Evolutionary conservation across 2,329 filamentous ascomycete genomes (phyloP).

Genomic region (Sporothrix humicola): DNA sequence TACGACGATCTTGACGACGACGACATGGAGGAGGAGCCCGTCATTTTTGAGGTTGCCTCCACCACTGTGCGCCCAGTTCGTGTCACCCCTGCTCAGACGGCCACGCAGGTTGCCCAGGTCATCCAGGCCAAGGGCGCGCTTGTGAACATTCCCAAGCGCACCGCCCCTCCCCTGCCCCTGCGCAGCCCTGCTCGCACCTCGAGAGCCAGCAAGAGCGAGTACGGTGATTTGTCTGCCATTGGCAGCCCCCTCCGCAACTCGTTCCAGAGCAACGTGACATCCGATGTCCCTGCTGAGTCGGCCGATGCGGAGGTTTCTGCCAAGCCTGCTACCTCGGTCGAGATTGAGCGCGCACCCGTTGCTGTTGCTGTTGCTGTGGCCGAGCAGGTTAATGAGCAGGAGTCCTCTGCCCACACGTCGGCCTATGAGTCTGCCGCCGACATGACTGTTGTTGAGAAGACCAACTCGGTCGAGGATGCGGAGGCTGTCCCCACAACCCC

Average conservation of each 20-base stretch:
- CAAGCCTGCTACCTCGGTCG: not conserved
- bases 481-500: conserved; percentile 17
- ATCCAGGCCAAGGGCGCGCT: conserved; percentile 77
- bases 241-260: conserved; percentile 59
- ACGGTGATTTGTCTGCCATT: conserved; percentile 63
- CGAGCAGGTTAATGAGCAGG: not conserved
- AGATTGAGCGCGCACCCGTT: not conserved
- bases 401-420: conserved; percentile 27
- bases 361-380: not conserved
- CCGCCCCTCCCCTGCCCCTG: conserved; percentile 76
- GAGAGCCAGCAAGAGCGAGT: conserved; percentile 58
- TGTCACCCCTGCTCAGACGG: conserved; percentile 66
- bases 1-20: conserved; percentile 51
- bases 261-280: conserved; percentile 45
- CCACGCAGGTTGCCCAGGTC: conserved; percentile 70
- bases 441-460: conserved; percentile 24
- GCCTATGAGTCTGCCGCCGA: conserved; percentile 32
- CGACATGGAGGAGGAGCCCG: conserved; percentile 65
- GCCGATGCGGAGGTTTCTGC: not conserved
- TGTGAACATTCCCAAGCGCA: conserved; percentile 82
- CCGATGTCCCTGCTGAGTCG: not conserved
- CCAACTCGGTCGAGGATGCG: conserved; percentile 1
- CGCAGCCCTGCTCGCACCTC: conserved; percentile 73
- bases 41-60: conserved; percentile 71
- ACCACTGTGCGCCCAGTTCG: conserved; percentile 62